These are phyloP conservation scores for Neospora caninum DNA, from an alignment of 169 alveolate species.

Conservation along the genomic window DNA sequence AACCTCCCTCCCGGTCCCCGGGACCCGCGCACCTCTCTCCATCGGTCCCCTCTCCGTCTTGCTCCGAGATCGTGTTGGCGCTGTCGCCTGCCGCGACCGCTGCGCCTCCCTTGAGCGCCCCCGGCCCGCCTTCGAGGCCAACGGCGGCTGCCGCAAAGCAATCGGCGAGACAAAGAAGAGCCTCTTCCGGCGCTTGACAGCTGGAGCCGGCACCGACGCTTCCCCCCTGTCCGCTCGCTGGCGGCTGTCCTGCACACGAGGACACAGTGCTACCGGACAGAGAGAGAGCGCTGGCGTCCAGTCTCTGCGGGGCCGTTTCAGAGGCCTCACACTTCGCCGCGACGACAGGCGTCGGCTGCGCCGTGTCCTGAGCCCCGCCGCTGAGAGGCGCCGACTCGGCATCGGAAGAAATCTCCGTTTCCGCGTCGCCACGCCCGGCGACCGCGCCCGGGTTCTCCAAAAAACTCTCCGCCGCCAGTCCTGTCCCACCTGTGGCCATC, in stretches of 20 bases:
- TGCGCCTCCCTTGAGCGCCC: not conserved
- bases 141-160: not conserved
- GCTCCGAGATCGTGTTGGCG: too few relatives aligned
- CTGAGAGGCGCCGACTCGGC: too few relatives aligned
- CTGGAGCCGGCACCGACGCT: not conserved
- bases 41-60: too few relatives aligned
- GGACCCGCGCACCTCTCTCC: too few relatives aligned
- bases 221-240: not conserved
- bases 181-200: not conserved
- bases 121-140: not conserved
- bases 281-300: too few relatives aligned
- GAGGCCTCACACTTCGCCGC: not conserved
- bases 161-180: not conserved
- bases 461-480: too few relatives aligned
- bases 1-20: too few relatives aligned
- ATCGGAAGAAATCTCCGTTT: too few relatives aligned
- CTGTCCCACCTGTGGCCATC: too few relatives aligned
- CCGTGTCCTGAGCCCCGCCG: not conserved
- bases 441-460: too few relatives aligned
- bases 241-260: not conserved
- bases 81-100: not conserved
- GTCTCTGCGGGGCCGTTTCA: not conserved
- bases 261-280: too few relatives aligned
- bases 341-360: not conserved
- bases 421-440: too few relatives aligned